phyloP scores from a whole-genome alignment of 345 rosid genomes.

The Eutrema heterophyllum region DNA sequence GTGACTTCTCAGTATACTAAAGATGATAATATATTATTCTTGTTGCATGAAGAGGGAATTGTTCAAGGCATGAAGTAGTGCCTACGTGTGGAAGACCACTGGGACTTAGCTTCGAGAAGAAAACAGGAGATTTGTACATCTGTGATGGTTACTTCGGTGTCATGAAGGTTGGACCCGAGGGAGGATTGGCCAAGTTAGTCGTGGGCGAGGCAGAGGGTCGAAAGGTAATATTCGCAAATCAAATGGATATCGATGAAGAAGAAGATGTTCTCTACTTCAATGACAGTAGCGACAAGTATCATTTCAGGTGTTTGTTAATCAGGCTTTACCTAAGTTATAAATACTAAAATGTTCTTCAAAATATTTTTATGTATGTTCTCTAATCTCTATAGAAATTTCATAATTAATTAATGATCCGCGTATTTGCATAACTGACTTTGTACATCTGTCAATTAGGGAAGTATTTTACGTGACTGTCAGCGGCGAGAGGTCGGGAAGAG shows the following conservation, averaged over 20 bases:
- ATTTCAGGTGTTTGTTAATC: constrained; percentile 37
- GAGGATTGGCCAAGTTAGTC: constrained; percentile 49
- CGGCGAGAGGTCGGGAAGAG: constrained; percentile 12
- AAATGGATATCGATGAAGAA: constrained; percentile 51
- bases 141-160: constrained; percentile 72
- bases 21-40: background rate
- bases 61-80: constrained; percentile 43
- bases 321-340: no score
- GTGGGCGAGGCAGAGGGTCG: constrained; percentile 45
- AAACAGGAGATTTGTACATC: constrained; percentile 67
- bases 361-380: no score
- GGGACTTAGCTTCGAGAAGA: constrained; percentile 55
- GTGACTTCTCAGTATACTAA: no score
- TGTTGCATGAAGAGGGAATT: constrained; percentile 40
- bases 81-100: constrained; percentile 74
- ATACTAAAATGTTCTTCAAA: no score
- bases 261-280: constrained; percentile 65
- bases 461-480: background rate
- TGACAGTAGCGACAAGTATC: constrained; percentile 52
- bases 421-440: background rate
- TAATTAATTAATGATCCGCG: no score
- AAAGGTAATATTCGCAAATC: constrained; percentile 52
- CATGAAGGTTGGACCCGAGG: constrained; percentile 58
- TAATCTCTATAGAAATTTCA: no score
- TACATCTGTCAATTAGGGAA: background rate